Evolutionary conservation across 495 filamentous ascomycete genomes (phyloP).

Genomic region (Rostrohypoxylon terebratum): DNA sequence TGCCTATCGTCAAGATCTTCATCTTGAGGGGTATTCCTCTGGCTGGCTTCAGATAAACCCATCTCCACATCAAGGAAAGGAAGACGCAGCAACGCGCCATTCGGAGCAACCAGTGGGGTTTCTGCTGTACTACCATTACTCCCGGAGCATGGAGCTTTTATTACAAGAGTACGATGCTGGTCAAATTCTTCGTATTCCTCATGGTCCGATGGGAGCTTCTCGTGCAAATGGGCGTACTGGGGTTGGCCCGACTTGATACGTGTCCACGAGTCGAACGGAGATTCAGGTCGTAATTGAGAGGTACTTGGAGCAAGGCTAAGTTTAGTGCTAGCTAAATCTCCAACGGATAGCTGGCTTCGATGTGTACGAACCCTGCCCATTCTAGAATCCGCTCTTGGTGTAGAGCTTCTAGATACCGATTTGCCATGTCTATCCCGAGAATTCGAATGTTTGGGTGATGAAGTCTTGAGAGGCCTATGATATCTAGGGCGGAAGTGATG

Average conservation of each 20-base stretch:
- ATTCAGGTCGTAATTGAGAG: slow-evolving; percentile 41
- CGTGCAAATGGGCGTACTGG: slow-evolving; percentile 34
- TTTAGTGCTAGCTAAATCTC: slow-evolving; percentile 48
- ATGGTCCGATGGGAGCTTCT: slow-evolving; percentile 8
- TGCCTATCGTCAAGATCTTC: not conserved
- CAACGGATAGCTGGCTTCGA: slow-evolving; percentile 14
- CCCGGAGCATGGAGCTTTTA: not conserved
- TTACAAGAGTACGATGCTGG: not conserved
- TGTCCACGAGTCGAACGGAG: slow-evolving; percentile 72
- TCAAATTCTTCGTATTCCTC: not conserved
- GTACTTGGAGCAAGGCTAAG: slow-evolving; percentile 43
- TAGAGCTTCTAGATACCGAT: slow-evolving; percentile 20
- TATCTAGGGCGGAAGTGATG: slow-evolving; percentile 69
- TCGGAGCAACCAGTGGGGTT: slow-evolving; percentile 46
- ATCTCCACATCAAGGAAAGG: slow-evolving; percentile 53
- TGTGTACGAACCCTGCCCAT: not conserved
- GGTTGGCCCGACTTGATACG: slow-evolving; percentile 71
- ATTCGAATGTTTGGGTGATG: slow-evolving; percentile 3
- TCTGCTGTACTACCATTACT: slow-evolving; percentile 43
- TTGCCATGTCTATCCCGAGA: slow-evolving; percentile 1
- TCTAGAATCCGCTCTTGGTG: slow-evolving; percentile 12
- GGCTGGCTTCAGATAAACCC: not conserved
- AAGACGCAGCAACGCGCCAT: slow-evolving; percentile 51
- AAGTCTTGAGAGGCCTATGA: slow-evolving; percentile 10
- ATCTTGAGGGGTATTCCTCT: not conserved